Base-by-base conservation (phyloP, 2,329 filamentous ascomycete species). In the Corynespora cassiicola region DNA sequence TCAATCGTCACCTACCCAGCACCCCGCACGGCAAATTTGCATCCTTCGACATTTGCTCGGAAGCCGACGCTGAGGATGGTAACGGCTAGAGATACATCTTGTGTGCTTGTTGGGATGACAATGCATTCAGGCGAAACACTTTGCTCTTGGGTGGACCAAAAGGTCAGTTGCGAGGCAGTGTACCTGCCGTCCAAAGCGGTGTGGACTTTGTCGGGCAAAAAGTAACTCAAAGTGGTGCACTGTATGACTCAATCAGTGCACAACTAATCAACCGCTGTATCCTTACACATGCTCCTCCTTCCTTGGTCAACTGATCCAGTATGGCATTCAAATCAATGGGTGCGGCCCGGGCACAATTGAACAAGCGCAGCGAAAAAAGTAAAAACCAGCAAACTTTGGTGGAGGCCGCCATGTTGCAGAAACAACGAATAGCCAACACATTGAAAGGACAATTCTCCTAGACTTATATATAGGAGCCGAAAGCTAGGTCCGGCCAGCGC, bases 1-100 rank as follows among this genome's bases (percentile, higher is more conserved):
- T n/a, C n/a, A n/a, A n/a, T n/a, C n/a, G n/a, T n/a, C n/a, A 24
- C 25, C 25, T 51, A 57, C 54, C 54, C 54, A 19, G 40, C 54
- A 15, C 52, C 45, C 34, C 52, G 38, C 1, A 58, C 38, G 7
- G 54, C 52, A 24, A 54, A 56, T 11, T 54, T 36, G 31, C 54
- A 58, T 4, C 45, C 47, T 17, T 27, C 20, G 4, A 58, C 46
- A 4, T 31, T 32, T 6, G 48, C 41, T 32, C 48, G 45, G 22
- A 42, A 44, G n/a, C 37, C 54, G 8, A 47, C 22, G 22, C 34
- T 50, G 1, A 58, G 36, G 14, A 58, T 42, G 6, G 40, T 37
- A 11, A 58, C 47, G 8, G 52, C 52, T 10, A 31, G 42, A 3
- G 52, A 50, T 4, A 58, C 54, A 41, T 58, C 47, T 39, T 55